Evolutionary conservation across 2,329 filamentous ascomycete genomes (phyloP).

Genomic region (Cercospora sesami): DNA sequence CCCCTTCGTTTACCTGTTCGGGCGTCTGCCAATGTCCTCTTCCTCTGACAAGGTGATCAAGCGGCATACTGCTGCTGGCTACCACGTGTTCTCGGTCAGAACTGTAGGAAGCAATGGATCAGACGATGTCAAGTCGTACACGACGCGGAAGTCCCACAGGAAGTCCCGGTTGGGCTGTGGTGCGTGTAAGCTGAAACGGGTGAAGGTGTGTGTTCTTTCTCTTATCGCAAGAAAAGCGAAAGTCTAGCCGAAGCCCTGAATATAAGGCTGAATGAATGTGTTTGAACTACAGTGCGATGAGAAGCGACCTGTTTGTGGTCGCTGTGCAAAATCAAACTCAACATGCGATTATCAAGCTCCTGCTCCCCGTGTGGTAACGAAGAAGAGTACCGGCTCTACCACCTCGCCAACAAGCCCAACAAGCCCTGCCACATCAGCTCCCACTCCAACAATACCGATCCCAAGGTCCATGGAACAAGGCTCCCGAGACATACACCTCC

Average conservation of each 20-base stretch:
- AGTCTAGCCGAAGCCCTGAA: not conserved
- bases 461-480: conserved; percentile 12
- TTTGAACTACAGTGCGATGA: conserved; percentile 14
- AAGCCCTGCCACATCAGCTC: not conserved
- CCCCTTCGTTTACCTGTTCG: conserved; percentile 9
- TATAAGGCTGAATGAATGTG: not conserved
- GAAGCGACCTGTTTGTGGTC: conserved; percentile 11
- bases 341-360: conserved; percentile 8
- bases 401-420: not conserved
- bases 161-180: conserved; percentile 24
- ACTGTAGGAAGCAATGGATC: conserved; percentile 1
- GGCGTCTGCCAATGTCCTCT: conserved; percentile 9
- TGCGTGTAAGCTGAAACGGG: conserved; percentile 23
- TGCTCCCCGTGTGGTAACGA: not conserved
- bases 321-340: conserved; percentile 10
- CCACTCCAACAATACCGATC: not conserved
- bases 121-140: conserved; percentile 12
- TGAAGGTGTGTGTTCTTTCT: conserved; percentile 8
- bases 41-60: conserved; percentile 10
- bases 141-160: conserved; percentile 14
- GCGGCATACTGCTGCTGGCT: conserved; percentile 6
- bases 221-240: not conserved
- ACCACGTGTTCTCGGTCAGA: conserved; percentile 18
- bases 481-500: conserved; percentile 9
- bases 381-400: not conserved